Conservation (phyloP, 495 filamentous ascomycete genomes). For the Alectoria sarmentosa region DNA sequence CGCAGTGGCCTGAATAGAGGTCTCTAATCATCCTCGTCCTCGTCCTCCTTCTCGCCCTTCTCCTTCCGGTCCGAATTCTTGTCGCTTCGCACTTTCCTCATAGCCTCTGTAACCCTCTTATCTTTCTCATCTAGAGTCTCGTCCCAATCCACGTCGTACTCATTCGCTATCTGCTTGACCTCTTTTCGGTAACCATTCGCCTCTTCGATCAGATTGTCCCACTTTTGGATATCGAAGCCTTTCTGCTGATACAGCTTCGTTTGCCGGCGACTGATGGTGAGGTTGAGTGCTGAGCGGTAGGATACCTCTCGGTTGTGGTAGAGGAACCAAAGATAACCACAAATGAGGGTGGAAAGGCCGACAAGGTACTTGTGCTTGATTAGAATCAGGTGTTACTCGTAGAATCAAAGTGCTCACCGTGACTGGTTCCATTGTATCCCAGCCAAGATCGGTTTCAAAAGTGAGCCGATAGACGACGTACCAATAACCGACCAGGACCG, state of each 20-base stretch:
- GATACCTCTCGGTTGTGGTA: conserved; percentile 87
- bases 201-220: conserved; percentile 75
- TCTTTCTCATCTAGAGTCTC: conserved; percentile 71
- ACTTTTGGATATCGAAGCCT: conserved; percentile 68
- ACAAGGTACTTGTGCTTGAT: conserved; percentile 56
- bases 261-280: conserved; percentile 75
- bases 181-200: conserved; percentile 73
- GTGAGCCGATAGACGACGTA: conserved; percentile 67
- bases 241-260: conserved; percentile 64
- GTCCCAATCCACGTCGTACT: conserved; percentile 95
- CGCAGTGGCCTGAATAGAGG: neutral
- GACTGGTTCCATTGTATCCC: conserved; percentile 89
- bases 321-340: conserved; percentile 88
- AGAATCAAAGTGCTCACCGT: conserved; percentile 37
- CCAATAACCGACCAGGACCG: conserved; percentile 69
- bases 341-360: conserved; percentile 74
- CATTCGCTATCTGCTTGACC: conserved; percentile 71
- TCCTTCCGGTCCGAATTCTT: conserved; percentile 43
- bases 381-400: neutral
- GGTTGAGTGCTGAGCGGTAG: conserved; percentile 77
- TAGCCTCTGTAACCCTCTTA: conserved; percentile 60
- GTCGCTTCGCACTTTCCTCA: conserved; percentile 54
- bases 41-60: conserved; percentile 37
- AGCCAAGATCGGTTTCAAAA: conserved; percentile 69
- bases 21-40: conserved; percentile 29